A percentile compares a stretch with the other conserved stretches of the same genome.
These are phyloP conservation scores for Alternaria brassicicola DNA, from an alignment of 2,329 filamentous ascomycete genomes.

Conservation along the genomic window DNA sequence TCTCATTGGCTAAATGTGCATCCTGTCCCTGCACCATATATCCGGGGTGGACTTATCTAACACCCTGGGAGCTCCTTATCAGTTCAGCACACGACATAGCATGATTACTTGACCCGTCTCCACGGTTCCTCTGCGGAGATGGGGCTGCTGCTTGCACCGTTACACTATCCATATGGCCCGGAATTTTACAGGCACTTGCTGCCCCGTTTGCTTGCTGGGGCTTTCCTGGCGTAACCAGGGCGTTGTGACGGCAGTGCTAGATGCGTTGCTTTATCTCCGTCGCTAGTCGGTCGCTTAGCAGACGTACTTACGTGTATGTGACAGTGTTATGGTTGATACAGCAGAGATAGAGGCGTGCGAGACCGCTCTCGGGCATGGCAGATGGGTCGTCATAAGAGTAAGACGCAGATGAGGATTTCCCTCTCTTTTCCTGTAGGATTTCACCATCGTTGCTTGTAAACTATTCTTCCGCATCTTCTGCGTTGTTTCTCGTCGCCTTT, in stretches of 20 bases:
- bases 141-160: neutral
- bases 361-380: neutral
- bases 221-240: neutral
- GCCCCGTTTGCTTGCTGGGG: neutral
- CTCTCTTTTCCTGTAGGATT: neutral
- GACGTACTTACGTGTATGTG: constrained; percentile 18
- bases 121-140: constrained; percentile 11
- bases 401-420: neutral
- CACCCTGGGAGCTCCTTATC: constrained; percentile 16
- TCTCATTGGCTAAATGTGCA: constrained; percentile 14
- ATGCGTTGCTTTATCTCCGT: constrained; percentile 8
- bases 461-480: neutral
- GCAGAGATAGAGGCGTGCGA: constrained; percentile 18
- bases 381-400: neutral
- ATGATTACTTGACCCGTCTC: constrained; percentile 12
- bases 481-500: neutral
- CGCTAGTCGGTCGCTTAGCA: constrained; percentile 24
- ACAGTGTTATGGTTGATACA: neutral
- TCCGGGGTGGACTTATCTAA: constrained; percentile 10
- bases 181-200: neutral
- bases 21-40: constrained; percentile 13
- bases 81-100: constrained; percentile 10
- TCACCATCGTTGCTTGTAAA: neutral
- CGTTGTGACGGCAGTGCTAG: neutral
- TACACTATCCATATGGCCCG: neutral